These are phyloP conservation scores for Elongisporangium prolatum DNA, from an alignment of 352 stramenopile species.

Conservation along the genomic window DNA sequence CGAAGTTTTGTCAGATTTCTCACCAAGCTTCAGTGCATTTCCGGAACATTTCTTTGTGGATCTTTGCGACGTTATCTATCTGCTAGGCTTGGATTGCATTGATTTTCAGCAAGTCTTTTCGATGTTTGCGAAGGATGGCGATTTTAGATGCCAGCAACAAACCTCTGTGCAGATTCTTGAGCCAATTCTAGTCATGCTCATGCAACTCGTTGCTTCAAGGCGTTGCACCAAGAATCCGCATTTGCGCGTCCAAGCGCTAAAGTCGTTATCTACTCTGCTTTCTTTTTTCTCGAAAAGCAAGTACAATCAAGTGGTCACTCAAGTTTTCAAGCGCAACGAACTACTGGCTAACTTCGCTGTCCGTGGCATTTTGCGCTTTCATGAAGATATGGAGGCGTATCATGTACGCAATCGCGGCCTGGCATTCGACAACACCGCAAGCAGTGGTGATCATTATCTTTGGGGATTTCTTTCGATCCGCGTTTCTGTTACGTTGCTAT, in stretches of 20 bases:
- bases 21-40: constrained; percentile 42
- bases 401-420: constrained; percentile 61
- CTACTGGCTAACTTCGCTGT: constrained; percentile 37
- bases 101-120: constrained; percentile 6
- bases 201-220: constrained; percentile 44
- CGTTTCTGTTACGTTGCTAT: constrained; percentile 44
- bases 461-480: constrained; percentile 71
- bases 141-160: not conserved
- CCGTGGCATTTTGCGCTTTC: constrained; percentile 50
- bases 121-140: not conserved
- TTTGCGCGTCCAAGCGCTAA: constrained; percentile 56
- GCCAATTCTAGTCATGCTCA: constrained; percentile 57
- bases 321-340: constrained; percentile 33
- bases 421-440: constrained; percentile 54
- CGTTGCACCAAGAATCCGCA: constrained; percentile 69
- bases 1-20: constrained; percentile 38
- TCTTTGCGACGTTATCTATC: constrained; percentile 51
- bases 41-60: constrained; percentile 78
- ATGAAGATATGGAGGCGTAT: constrained; percentile 74
- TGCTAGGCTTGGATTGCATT: constrained; percentile 39
- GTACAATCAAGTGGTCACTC: constrained; percentile 22
- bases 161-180: constrained; percentile 21
- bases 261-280: constrained; percentile 47
- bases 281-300: constrained; percentile 56
- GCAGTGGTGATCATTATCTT: constrained; percentile 59